Conservation (phyloP, 2,329 filamentous ascomycete species). For the Madurella fahalii region DNA sequence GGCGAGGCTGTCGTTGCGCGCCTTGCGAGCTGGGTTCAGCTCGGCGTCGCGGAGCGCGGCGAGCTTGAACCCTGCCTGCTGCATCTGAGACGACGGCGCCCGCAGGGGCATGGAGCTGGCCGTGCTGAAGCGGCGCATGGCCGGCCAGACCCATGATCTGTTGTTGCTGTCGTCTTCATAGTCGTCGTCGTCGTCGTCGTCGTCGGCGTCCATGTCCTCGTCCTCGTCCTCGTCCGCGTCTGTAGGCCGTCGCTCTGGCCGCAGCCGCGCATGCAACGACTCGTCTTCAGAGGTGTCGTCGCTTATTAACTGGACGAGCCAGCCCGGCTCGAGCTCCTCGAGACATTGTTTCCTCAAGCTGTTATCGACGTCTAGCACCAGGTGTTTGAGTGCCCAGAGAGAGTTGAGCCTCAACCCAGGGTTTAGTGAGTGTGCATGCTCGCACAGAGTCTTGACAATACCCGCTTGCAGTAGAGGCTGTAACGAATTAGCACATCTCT, state of each 20-base stretch:
- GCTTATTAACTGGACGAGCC: slow-evolving; percentile 75
- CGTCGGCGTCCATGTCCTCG: slow-evolving; percentile 49
- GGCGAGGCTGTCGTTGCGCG: slow-evolving; percentile 71
- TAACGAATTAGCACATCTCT: slow-evolving; percentile 20
- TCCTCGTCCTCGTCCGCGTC: slow-evolving; percentile 49
- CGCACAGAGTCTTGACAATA: slow-evolving; percentile 71
- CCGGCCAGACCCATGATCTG: slow-evolving; percentile 20
- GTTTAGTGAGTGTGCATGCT: slow-evolving; percentile 77
- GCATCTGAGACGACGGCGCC: slow-evolving; percentile 37
- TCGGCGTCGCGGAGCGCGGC: slow-evolving; percentile 59
- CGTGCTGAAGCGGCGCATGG: slow-evolving; percentile 14
- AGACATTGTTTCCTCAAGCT: slow-evolving; percentile 73
- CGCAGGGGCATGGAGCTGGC: slow-evolving; percentile 18
- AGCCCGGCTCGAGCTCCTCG: slow-evolving; percentile 70
- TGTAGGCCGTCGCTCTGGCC: slow-evolving; percentile 17
- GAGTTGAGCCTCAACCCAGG: slow-evolving; percentile 78
- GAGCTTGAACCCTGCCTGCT: slow-evolving; percentile 48
- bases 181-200: slow-evolving; percentile 27
- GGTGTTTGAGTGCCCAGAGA: slow-evolving; percentile 89
- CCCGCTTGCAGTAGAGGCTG: slow-evolving; percentile 70
- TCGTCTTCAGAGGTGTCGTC: slow-evolving; percentile 53
- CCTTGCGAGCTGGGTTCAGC: slow-evolving; percentile 61
- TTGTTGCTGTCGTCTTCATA: slow-evolving; percentile 31
- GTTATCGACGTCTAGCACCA: slow-evolving; percentile 68
- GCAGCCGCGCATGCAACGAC: slow-evolving; percentile 36